These are phyloP conservation scores for Sclerotinia nivalis DNA, from an alignment of 2,329 filamentous ascomycete species.

Conservation along the genomic window DNA sequence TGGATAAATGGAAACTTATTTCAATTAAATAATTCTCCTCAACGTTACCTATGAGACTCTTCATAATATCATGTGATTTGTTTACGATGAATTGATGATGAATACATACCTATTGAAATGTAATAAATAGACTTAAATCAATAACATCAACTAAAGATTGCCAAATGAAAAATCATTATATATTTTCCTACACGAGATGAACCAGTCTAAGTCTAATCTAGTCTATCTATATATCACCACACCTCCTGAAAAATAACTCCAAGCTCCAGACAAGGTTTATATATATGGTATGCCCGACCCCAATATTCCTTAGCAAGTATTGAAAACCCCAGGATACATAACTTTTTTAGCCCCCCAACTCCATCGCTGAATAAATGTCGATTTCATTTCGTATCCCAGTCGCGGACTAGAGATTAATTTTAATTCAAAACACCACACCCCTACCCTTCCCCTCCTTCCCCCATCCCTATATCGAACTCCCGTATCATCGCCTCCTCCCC, in stretches of 20 bases:
- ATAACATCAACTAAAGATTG: too few relatives aligned
- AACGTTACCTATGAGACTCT: too few relatives aligned
- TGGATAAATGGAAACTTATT: too few relatives aligned
- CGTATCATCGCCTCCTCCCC: constrained; percentile 66
- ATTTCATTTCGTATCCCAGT: not conserved
- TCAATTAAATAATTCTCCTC: too few relatives aligned
- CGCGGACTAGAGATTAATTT: not conserved
- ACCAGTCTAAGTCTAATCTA: too few relatives aligned
- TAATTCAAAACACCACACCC: not conserved
- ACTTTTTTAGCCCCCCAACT: not conserved
- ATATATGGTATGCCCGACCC: not conserved
- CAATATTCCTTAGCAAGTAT: not conserved
- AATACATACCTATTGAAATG: too few relatives aligned
- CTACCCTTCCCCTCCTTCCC: constrained; percentile 46
- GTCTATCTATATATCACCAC: too few relatives aligned
- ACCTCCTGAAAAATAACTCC: not conserved
- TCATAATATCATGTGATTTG: too few relatives aligned
- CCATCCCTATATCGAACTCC: constrained; percentile 43
- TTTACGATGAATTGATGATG: too few relatives aligned
- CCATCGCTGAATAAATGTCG: not conserved
- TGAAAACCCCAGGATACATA: not conserved
- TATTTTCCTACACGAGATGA: too few relatives aligned
- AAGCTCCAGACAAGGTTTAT: not conserved
- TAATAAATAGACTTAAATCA: too few relatives aligned
- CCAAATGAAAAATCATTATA: too few relatives aligned